These are phyloP conservation scores for Cylindrotheca fusiformis DNA, from an alignment of 108 stramenopile genomes.

Conservation along the genomic window DNA sequence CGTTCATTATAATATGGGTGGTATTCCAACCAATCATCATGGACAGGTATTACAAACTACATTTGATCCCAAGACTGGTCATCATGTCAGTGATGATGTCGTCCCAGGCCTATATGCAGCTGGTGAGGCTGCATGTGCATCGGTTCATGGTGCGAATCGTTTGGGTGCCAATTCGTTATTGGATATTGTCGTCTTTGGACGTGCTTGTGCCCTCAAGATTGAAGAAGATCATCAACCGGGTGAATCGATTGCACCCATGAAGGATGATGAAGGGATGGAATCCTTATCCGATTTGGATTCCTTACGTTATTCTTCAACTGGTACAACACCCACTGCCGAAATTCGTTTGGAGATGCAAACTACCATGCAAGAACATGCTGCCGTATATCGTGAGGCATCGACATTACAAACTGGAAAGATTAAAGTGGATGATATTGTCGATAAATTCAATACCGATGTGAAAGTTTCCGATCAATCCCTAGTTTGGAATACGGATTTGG, in stretches of 20 bases:
- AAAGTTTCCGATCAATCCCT: constrained; percentile 92
- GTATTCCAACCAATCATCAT: constrained; percentile 96
- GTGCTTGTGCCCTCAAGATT: constrained; percentile 96
- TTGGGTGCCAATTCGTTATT: constrained; percentile 97
- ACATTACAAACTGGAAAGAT: constrained; percentile 78
- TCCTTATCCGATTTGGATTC: constrained; percentile 85
- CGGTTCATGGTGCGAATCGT: constrained; percentile 99
- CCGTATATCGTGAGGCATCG: constrained; percentile 95
- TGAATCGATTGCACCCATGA: constrained; percentile 66
- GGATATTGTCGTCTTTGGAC: constrained; percentile 99
- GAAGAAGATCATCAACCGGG: constrained; percentile 95
- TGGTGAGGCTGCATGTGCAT: constrained; percentile 97
- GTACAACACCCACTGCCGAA: constrained; percentile 79
- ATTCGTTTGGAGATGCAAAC: constrained; percentile 93
- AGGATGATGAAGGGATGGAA: constrained; percentile 84
- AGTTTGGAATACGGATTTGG: constrained; percentile 99
- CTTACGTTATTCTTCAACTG: constrained; percentile 75
- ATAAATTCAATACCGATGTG: constrained; percentile 79
- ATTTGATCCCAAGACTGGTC: constrained; percentile 56
- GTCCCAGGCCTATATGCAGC: constrained; percentile 98
- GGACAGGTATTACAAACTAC: constrained; percentile 93
- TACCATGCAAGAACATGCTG: constrained; percentile 98
- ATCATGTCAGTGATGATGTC: constrained; percentile 66
- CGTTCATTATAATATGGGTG: constrained; percentile 96
- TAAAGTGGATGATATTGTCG: constrained; percentile 89